Evolutionary conservation across 1,139 yeast species (phyloP).

Genomic region (Hansenula sp.): DNA sequence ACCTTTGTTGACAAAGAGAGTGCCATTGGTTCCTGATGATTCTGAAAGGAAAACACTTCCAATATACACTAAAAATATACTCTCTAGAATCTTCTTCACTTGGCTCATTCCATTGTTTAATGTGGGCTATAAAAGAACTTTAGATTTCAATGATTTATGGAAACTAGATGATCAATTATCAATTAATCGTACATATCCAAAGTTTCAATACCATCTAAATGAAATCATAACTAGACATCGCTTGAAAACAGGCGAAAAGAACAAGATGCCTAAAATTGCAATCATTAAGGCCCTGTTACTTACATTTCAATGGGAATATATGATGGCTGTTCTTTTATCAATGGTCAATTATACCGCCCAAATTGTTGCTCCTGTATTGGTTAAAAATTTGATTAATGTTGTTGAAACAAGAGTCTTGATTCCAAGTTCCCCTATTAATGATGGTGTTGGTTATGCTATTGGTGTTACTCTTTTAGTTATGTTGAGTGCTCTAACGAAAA

Average conservation of each 20-base stretch:
- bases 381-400: conserved; percentile 44
- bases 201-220: conserved; percentile 33
- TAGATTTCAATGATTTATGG: conserved; percentile 61
- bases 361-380: conserved; percentile 43
- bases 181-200: conserved; percentile 39
- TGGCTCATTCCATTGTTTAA: conserved; percentile 56
- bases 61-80: conserved; percentile 26
- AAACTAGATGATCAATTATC: conserved; percentile 43
- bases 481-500: conserved; percentile 41
- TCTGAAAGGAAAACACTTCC: conserved; percentile 46
- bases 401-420: conserved; percentile 32
- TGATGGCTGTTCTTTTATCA: conserved; percentile 36
- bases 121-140: conserved; percentile 60
- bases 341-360: conserved; percentile 36
- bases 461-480: conserved; percentile 45
- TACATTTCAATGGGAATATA: conserved; percentile 48
- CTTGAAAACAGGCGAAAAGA: conserved; percentile 23
- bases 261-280: conserved; percentile 32
- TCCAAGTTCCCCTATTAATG: conserved; percentile 28
- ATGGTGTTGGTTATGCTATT: conserved; percentile 55
- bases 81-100: conserved; percentile 37
- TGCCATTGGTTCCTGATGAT: conserved; percentile 49
- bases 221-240: neutral
- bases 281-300: conserved; percentile 41
- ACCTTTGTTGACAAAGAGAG: conserved; percentile 31